Evolutionary conservation across 306 rosid genomes (phyloP).

Genomic region (Carpinus fangiana): DNA sequence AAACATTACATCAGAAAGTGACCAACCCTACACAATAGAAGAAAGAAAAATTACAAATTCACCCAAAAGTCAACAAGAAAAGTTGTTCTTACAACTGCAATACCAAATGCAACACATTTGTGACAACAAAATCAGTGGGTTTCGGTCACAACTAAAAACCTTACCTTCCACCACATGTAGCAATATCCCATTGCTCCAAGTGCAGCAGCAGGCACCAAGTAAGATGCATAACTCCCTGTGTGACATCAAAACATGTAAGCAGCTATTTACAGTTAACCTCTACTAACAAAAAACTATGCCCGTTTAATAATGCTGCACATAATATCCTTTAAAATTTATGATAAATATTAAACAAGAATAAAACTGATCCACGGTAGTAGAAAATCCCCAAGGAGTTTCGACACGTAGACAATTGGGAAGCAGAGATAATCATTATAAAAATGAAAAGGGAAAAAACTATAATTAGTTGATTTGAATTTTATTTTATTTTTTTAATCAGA

Average conservation of each 20-base stretch:
- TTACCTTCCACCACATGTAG: constrained; percentile 85
- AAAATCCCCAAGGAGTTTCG: neutral
- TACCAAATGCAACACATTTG: constrained; percentile 8
- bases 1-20: constrained; percentile 79
- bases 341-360: neutral
- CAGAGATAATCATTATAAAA: neutral
- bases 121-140: neutral
- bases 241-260: constrained; percentile 27
- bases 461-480: neutral
- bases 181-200: constrained; percentile 82
- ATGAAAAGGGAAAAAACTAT: neutral
- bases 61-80: constrained; percentile 19
- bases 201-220: constrained; percentile 74
- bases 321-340: neutral
- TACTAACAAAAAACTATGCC: neutral
- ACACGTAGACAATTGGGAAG: neutral
- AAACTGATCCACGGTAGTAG: neutral
- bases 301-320: neutral
- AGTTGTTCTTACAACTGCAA: constrained; percentile 8
- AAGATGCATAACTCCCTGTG: constrained; percentile 64
- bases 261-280: neutral
- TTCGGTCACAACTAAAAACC: neutral
- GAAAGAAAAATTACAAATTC: neutral
- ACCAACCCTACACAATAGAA: constrained; percentile 56
- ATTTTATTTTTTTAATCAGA: too few relatives aligned